Conservation (phyloP, 306 rosid species). For the Hippophae rhamnoides region DNA sequence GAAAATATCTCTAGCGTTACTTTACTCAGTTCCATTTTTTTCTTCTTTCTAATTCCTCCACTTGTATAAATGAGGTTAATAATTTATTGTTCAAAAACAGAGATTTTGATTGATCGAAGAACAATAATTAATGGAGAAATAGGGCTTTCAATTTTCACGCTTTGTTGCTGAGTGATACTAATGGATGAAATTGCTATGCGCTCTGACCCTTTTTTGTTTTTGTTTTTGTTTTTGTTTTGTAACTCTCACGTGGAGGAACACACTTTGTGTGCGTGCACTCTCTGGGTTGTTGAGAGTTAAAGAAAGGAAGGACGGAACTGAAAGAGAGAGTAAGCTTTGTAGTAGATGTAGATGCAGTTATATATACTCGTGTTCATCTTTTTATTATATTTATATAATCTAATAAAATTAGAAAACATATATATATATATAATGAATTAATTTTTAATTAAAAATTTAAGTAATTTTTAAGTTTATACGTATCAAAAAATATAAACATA, state of each 20-base stretch:
- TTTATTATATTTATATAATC: background rate
- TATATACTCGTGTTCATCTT: slow-evolving; percentile 10
- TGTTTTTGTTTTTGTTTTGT: no score
- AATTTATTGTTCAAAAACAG: background rate
- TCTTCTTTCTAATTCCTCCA: background rate
- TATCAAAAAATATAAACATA: no score
- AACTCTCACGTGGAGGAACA: no score
- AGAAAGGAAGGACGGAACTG: background rate
- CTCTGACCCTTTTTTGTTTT: background rate
- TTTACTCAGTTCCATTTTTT: slow-evolving; percentile 64
- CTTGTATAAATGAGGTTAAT: background rate
- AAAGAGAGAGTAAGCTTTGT: background rate
- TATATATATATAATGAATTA: no score
- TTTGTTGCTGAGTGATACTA: slow-evolving; percentile 31
- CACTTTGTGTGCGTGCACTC: background rate
- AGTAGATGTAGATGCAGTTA: background rate
- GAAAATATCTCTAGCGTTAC: slow-evolving; percentile 81
- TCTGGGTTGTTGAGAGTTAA: slow-evolving; percentile 8
- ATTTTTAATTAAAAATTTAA: no score
- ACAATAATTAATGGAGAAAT: slow-evolving; percentile 5
- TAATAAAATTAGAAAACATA: no score
- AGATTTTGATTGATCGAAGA: background rate
- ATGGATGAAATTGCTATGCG: slow-evolving; percentile 17
- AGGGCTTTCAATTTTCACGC: slow-evolving; percentile 27
- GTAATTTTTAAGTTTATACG: no score